Base-by-base conservation (phyloP, 2,329 filamentous ascomycete species). In the Macrophomina tecta region DNA sequence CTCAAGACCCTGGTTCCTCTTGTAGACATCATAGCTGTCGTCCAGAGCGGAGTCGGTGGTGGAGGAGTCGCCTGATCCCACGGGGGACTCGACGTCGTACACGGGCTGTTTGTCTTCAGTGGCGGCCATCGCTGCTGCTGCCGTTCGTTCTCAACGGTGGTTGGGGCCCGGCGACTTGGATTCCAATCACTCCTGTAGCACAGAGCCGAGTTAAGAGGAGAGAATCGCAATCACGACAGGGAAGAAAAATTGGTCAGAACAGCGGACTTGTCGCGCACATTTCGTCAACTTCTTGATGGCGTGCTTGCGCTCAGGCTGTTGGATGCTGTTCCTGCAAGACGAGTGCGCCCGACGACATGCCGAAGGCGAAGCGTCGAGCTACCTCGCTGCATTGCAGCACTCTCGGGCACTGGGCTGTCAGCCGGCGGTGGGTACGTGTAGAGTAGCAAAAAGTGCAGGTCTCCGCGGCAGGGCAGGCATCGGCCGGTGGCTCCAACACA, bases 1-100 rank as follows among this genome's bases (percentile, higher is more conserved):
- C 5, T 69, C 69, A 3, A 72, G 38, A 18, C 68, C 70, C 55
- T 71, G 67, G 45, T 72, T 73, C 51, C 67, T 71, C 62, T 74
- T 76, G 73, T 74, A 77, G 5, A 71, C 71, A 34, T 75, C 72
- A 45, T 77, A 77, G 3, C 73, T 73, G 46, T 77, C 75, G 53
- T 77, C 75, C 2, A 76, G 53, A 16, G 42, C 64, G 30, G 64
- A 60, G 34, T 49, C 45, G 45, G 6, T 66, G 23, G 52, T 32
- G 8, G 52, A 58, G 5, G 52, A n/a, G 23, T 3, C 61, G 14
- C 61, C 48, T 3, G 64, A 60, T 1, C 18, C 46, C 40, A 61
- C 40, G 56, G 56, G 32, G n/a, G 40, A 42, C 53, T 66, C 64
- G 45, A 60, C 16, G 64, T 66, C 53, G 46, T 66, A 49, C 52